Conservation (phyloP, 2,329 filamentous ascomycete species). For the Teratosphaeria zuluensis region DNA sequence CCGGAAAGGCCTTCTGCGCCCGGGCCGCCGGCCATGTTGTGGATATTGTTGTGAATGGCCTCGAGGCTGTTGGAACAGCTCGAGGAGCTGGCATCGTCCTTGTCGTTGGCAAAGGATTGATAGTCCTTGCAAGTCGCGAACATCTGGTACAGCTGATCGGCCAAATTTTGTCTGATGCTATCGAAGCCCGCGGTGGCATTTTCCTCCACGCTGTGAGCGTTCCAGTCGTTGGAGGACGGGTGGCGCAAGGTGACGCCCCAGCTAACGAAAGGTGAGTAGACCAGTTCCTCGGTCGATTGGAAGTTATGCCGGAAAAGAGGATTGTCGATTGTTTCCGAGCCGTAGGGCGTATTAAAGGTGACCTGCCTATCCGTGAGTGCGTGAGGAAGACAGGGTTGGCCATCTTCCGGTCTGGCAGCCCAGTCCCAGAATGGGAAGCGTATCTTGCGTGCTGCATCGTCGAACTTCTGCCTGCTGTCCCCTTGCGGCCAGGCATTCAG, state of each 20-base stretch:
- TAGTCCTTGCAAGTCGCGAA: conserved; percentile 24
- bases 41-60: conserved; percentile 27
- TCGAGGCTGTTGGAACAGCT: conserved; percentile 26
- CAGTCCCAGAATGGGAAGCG: conserved; percentile 23
- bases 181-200: conserved; percentile 14
- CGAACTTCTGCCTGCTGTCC: conserved; percentile 12
- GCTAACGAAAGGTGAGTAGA: conserved; percentile 20
- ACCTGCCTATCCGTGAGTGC: conserved; percentile 15
- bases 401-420: conserved; percentile 12
- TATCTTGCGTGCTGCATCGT: conserved; percentile 16
- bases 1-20: conserved; percentile 6
- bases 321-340: conserved; percentile 18
- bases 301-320: conserved; percentile 18
- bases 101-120: conserved; percentile 22
- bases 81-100: conserved; percentile 12
- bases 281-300: conserved; percentile 13
- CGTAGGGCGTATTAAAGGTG: conserved; percentile 18
- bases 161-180: conserved; percentile 19
- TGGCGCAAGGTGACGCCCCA: conserved; percentile 23
- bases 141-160: conserved; percentile 25
- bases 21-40: conserved; percentile 21
- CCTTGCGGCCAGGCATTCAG: conserved; percentile 4
- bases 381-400: conserved; percentile 14
- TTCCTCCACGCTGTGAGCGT: conserved; percentile 12
- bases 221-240: conserved; percentile 16